Evolutionary conservation across 2,329 filamentous ascomycete genomes (phyloP).

Genomic region (Corinectria fuckeliana): DNA sequence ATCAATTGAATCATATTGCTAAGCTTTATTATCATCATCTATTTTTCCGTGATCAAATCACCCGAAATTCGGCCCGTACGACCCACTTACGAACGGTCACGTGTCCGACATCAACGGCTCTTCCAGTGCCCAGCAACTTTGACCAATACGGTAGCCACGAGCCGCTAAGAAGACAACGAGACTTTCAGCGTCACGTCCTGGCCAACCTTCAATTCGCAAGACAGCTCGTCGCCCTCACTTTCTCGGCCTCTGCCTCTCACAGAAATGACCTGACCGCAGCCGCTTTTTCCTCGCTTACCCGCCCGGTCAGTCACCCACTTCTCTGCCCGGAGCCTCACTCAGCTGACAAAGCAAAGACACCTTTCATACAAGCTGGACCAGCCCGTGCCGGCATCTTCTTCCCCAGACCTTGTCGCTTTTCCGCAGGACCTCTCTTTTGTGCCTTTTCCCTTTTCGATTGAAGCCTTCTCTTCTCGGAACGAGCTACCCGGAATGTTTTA

Average conservation of each 20-base stretch:
- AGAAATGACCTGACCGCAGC: background rate
- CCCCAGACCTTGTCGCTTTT: background rate
- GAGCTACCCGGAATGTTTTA: slow-evolving; percentile 72
- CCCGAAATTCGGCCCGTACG: too few species aligned
- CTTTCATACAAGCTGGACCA: slow-evolving; percentile 24
- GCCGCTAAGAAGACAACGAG: background rate
- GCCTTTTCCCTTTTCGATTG: background rate
- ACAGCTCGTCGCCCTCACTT: slow-evolving; percentile 17
- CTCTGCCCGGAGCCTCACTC: slow-evolving; percentile 3
- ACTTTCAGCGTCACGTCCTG: background rate
- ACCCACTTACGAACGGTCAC: too few species aligned
- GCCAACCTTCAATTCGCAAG: background rate
- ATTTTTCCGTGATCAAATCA: too few species aligned
- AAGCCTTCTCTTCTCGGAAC: background rate
- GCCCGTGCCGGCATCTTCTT: slow-evolving; percentile 3
- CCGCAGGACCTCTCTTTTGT: too few species aligned
- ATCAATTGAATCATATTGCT: too few species aligned
- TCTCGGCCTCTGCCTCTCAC: background rate
- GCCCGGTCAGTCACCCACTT: background rate
- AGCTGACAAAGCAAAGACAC: slow-evolving; percentile 30
- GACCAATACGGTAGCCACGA: background rate
- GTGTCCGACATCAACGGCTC: too few species aligned
- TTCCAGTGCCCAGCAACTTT: slow-evolving; percentile 8
- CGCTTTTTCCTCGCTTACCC: background rate
- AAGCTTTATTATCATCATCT: too few species aligned